phyloP scores from a whole-genome alignment of 2,329 filamentous ascomycete genomes.

The Venturia aucupariae region DNA sequence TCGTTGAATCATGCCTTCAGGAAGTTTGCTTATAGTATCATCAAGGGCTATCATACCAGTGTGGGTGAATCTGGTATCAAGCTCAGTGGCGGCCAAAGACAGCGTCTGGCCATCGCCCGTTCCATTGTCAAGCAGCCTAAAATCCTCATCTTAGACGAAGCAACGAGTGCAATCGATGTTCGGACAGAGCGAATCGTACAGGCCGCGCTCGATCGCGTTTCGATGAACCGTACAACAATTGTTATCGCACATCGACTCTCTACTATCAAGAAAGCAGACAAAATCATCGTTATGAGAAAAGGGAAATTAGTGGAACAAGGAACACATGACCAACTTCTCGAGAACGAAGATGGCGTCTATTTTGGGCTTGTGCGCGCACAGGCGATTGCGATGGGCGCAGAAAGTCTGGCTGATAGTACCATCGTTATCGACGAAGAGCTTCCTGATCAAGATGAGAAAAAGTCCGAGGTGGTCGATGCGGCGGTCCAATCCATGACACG shows the following conservation, averaged over 20 bases:
- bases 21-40: neutral
- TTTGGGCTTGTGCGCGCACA: slow-evolving; percentile 51
- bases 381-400: slow-evolving; percentile 24
- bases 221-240: slow-evolving; percentile 59
- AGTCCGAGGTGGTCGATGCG: neutral
- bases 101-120: slow-evolving; percentile 67
- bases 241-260: slow-evolving; percentile 69
- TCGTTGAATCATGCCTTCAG: neutral
- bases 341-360: slow-evolving; percentile 53
- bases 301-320: slow-evolving; percentile 66
- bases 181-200: slow-evolving; percentile 46
- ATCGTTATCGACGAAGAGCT: slow-evolving; percentile 12
- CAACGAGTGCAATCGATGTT: slow-evolving; percentile 58
- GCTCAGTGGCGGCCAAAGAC: slow-evolving; percentile 76
- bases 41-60: slow-evolving; percentile 57
- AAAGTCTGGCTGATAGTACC: slow-evolving; percentile 18
- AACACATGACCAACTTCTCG: slow-evolving; percentile 62
- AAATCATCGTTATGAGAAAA: slow-evolving; percentile 65
- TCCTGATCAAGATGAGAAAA: slow-evolving; percentile 17
- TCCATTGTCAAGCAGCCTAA: slow-evolving; percentile 58
- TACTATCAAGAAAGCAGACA: slow-evolving; percentile 68
- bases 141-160: slow-evolving; percentile 66
- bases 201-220: slow-evolving; percentile 49
- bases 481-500: neutral
- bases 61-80: slow-evolving; percentile 73